Evolutionary conservation across 163 green algal species (phyloP).

Genomic region (Chlamydomonas reinhardtii): DNA sequence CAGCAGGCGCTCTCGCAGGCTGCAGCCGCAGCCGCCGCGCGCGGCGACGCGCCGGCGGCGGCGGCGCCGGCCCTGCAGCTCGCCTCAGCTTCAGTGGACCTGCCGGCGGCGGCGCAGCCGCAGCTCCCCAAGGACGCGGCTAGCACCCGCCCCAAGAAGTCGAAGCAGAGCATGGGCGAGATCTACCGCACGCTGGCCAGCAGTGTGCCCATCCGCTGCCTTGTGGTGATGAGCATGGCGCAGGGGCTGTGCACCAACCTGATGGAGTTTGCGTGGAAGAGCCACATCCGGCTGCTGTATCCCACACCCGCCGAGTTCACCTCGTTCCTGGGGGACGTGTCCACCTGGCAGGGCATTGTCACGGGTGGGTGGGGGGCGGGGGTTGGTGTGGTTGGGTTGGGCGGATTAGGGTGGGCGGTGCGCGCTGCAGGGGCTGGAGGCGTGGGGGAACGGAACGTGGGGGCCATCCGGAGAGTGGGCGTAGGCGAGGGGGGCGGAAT

Average conservation of each 20-base stretch:
- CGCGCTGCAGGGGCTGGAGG: too few relatives aligned
- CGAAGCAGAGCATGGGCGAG: constrained; percentile 73
- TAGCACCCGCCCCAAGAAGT: constrained; percentile 35
- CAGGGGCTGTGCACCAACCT: constrained; percentile 79
- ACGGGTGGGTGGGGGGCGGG: constrained; percentile 73
- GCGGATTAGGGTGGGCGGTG: background rate
- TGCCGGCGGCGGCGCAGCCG: too few relatives aligned
- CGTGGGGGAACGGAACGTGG: background rate
- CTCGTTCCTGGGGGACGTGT: constrained; percentile 92
- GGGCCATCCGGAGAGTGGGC: too few relatives aligned
- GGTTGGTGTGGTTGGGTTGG: background rate
- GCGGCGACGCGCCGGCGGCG: too few relatives aligned
- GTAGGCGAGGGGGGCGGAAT: too few relatives aligned
- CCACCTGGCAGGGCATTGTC: constrained; percentile 89
- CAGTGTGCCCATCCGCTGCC: constrained; percentile 87
- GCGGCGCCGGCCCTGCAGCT: too few relatives aligned
- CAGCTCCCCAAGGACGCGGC: too few relatives aligned
- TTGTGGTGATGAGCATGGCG: constrained; percentile 88
- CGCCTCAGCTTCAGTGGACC: too few relatives aligned
- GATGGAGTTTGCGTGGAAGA: constrained; percentile 96
- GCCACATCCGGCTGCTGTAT: constrained; percentile 90
- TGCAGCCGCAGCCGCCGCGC: constrained; percentile 5
- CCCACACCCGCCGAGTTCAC: constrained; percentile 88
- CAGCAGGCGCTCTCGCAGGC: background rate
- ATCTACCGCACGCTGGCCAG: constrained; percentile 77